Percentiles rank a stretch among this genome's conserved stretches.
Evolutionary conservation across 805 yeast genomes (phyloP).

Genomic region (Ogataea polymorpha): DNA sequence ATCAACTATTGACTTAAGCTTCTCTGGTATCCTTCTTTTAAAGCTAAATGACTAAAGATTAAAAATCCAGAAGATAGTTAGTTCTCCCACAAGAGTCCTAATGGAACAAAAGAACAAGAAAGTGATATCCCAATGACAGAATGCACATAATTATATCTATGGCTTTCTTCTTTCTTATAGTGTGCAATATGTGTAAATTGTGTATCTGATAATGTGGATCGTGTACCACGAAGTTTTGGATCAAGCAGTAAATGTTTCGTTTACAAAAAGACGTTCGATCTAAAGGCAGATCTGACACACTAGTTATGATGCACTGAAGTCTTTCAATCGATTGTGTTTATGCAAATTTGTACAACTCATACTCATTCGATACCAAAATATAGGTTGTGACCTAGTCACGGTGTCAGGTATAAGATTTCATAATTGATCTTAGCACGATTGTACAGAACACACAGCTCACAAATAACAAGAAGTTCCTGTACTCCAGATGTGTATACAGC

Average conservation of each 20-base stretch:
- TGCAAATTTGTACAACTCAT: background rate
- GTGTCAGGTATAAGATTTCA: background rate
- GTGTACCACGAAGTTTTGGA: slow-evolving; percentile 1
- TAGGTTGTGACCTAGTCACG: background rate
- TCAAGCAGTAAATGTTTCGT: background rate
- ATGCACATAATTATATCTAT: background rate
- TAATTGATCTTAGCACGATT: background rate
- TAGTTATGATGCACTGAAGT: background rate
- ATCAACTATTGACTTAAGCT: no score
- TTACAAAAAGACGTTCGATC: background rate
- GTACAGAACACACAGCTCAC: background rate
- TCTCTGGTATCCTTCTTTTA: background rate
- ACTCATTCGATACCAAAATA: background rate
- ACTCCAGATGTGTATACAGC: no score
- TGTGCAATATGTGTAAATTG: slow-evolving; percentile 4
- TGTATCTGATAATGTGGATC: slow-evolving; percentile 3
- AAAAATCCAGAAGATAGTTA: background rate
- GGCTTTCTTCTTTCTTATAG: slow-evolving; percentile 1
- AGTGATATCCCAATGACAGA: slow-evolving; percentile 2
- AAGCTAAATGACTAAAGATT: background rate
- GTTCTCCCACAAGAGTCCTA: slow-evolving; percentile 6
- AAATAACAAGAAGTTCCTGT: background rate
- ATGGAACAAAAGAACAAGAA: slow-evolving; percentile 1
- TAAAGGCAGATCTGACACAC: slow-evolving; percentile 5
- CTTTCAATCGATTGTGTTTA: no score